Evolutionary conservation across 2,329 filamentous ascomycete species (phyloP), one percentile per base, ranked within the genome.

Genomic region (Penicillium glabrum): DNA sequence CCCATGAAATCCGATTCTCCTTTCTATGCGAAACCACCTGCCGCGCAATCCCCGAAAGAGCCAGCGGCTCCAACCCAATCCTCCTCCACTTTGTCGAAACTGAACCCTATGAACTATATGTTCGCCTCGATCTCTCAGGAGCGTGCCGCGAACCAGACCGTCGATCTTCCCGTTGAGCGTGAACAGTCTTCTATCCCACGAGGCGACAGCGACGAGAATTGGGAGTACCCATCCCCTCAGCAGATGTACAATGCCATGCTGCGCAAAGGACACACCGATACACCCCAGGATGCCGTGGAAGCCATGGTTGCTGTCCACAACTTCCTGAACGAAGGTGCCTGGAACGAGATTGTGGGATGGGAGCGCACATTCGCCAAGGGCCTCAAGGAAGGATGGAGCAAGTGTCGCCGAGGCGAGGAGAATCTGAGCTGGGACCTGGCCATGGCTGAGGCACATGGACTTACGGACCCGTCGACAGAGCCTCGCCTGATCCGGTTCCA

Each of bases 241-340:
- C 95, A 99, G 77, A 99, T 99, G 95, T 99, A 98, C 82, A 98
- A 99, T 70, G 95, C 95, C 8, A 89, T 99, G 77, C 80, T 98
- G 60, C 89, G 95, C 62, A 99, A 99, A 77, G 95, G 95, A 57
- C 95, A 97, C 76, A 92, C 89, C 0, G 93, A 98, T 72, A 98
- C 95, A 0, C 93, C 96, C 54, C 85, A 91, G 53, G 95, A 93
- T 21, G 92, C 93, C 3, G 93, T 99, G 14, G 93, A 97, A 76
- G 88, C 89, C 69, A 99, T 99, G 95, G 95, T 99, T 6, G 89
- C 91, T 0, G 91, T 98, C 11, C 95, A 99, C 81, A 99, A 99
- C 77, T 98, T 97, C 69, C 77, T 99, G 57, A 99, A 99, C 73
- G 95, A 99, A 75, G 95, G 95, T 62, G 95, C 95, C 8, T 99